phyloP scores from a whole-genome alignment of 768 basidiomycete species.

The Boletus sp. region DNA sequence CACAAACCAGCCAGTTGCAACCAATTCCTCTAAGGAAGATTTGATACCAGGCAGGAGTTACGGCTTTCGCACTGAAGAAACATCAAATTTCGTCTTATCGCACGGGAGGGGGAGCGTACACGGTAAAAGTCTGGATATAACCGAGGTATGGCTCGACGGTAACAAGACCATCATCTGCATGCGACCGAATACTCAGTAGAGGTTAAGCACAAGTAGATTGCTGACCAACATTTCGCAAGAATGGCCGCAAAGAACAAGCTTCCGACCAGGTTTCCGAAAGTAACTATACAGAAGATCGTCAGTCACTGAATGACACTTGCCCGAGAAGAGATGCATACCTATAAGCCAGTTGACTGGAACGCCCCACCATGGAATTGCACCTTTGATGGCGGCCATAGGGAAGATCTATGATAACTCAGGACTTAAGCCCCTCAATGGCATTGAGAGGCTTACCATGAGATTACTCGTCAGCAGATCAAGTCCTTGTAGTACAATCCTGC shows the following conservation, averaged over 20 bases:
- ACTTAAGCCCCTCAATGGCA: background rate
- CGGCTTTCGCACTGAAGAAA: conserved; percentile 53
- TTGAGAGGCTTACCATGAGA: conserved; percentile 54
- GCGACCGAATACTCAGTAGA: background rate
- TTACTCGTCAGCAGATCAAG: conserved; percentile 73
- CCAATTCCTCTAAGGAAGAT: conserved; percentile 73
- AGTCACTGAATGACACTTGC: background rate
- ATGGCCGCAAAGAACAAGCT: conserved; percentile 69
- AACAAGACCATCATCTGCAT: conserved; percentile 57
- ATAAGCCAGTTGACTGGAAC: conserved; percentile 67
- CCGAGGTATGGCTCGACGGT: conserved; percentile 55
- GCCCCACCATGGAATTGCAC: conserved; percentile 69
- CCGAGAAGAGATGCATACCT: conserved; percentile 39
- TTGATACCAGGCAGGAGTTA: conserved; percentile 66
- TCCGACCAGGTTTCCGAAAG: conserved; percentile 67
- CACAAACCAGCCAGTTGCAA: conserved; percentile 74
- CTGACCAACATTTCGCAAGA: conserved; percentile 57
- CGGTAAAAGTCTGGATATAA: conserved; percentile 52
- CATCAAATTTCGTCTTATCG: background rate
- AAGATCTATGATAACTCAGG: conserved; percentile 46
- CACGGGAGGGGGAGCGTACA: conserved; percentile 42
- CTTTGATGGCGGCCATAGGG: conserved; percentile 64
- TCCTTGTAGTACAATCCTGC: conserved; percentile 71
- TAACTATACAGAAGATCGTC: conserved; percentile 41
- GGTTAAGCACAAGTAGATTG: background rate